Percentiles rank a stretch among this genome's conserved stretches.
Evolutionary conservation across 306 rosid species (phyloP).

Genomic region (Coriaria nepalensis): DNA sequence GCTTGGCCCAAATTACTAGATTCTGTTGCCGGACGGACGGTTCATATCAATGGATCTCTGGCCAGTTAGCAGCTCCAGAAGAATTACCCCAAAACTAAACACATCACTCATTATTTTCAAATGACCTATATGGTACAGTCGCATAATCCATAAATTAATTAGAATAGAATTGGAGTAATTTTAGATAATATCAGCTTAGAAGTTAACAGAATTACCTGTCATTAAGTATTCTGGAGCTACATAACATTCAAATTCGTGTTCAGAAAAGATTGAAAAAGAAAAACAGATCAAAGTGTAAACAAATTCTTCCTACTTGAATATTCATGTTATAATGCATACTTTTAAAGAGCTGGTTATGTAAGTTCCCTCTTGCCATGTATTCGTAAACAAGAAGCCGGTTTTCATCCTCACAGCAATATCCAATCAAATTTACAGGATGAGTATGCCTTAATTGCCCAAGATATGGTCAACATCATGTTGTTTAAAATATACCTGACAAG

Average conservation of each 20-base stretch:
- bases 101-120: conserved; percentile 77
- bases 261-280: conserved; percentile 1
- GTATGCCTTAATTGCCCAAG: conserved; percentile 79
- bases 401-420: conserved; percentile 83
- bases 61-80: conserved; percentile 70
- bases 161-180: background rate
- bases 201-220: conserved; percentile 40
- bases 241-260: conserved; percentile 19
- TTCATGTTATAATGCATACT: conserved; percentile 15
- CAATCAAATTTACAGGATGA: conserved; percentile 78
- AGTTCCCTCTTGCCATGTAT: conserved; percentile 66
- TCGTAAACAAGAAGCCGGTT: conserved; percentile 84
- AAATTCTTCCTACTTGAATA: background rate
- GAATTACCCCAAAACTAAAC: conserved; percentile 77
- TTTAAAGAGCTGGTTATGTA: conserved; percentile 54
- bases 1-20: conserved; percentile 81
- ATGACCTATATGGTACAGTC: conserved; percentile 36
- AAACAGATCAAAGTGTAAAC: background rate
- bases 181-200: background rate
- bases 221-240: conserved; percentile 87
- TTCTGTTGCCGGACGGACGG: conserved; percentile 55
- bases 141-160: background rate
- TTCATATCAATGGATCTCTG: conserved; percentile 57
- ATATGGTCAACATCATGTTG: no score
- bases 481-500: no score